Evolutionary conservation across 495 filamentous ascomycete genomes (phyloP), one percentile per base, ranked within the genome.

Genomic region (Penicillium macrosclerotiorum): DNA sequence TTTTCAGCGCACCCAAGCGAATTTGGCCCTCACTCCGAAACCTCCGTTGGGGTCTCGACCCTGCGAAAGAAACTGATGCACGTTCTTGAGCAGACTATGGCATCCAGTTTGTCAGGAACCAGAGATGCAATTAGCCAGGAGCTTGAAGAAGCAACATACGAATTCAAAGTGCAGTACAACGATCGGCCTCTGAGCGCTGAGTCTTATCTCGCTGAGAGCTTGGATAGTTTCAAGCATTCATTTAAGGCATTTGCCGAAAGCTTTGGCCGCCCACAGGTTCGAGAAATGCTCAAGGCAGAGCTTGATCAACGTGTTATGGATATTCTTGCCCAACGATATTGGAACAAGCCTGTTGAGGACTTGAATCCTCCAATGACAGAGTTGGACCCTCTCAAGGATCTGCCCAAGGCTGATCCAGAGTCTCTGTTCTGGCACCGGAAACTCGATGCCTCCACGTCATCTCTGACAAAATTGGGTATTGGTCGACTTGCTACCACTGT

Each of bases 161-260:
- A 99, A 57, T 97, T 96, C 78, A 99, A 97, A 62, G 94, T 99
- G 14, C 94, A 99, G 64, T 99, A 99, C 69, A 99, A 97, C 59
- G 94, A 99, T 60, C 81, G 93, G 18, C 88, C 91, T 14, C 72
- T 99, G 34, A 93, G 89, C 49, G 94, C 93, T 1, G 94, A 97
- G 63, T 92, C 92, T 9, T 96, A 99, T 55, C 77, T 99, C 11
- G 94, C 93, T 3, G 93, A 95, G 52, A 92, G 85, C 55, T 75
- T 99, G 1, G 93, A 99, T 61, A 82, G 84, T 11, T 97, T 99
- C 76, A 99, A 99, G 73, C 93, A 97, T 68, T 89, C 89, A 0
- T 97, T 97, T 71, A 95, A 95, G 65, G 85, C 81, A 45, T 95
- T 96, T 60, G 80, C 90, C 1, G 88, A 94, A 52, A 73, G 78